These are phyloP conservation scores for Albatrellus ellisii DNA, from an alignment of 768 basidiomycete species.

Conservation along the genomic window DNA sequence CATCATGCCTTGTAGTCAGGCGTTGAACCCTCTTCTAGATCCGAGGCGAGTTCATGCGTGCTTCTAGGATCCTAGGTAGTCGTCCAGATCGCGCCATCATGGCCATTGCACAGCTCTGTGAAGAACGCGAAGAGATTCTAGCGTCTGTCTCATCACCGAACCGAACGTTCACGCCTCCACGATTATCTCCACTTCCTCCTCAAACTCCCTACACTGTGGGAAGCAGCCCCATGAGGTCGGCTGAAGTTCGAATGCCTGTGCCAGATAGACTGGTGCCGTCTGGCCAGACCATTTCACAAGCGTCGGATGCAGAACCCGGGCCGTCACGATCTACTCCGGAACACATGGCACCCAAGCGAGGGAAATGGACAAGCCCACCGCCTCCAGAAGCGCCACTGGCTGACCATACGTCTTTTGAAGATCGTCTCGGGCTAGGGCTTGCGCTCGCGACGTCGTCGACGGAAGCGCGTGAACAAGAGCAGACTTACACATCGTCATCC, in stretches of 20 bases:
- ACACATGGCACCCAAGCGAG: conserved; percentile 71
- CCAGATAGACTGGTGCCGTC: conserved; percentile 43
- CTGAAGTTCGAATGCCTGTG: conserved; percentile 20
- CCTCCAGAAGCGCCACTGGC: conserved; percentile 60
- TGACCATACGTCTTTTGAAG: conserved; percentile 56
- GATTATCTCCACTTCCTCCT: conserved; percentile 36
- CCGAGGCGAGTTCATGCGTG: conserved; percentile 97
- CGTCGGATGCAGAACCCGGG: conserved; percentile 7
- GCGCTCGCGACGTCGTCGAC: conserved; percentile 56
- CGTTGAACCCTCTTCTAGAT: conserved; percentile 41
- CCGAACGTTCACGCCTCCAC: conserved; percentile 30
- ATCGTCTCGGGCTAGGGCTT: conserved; percentile 49
- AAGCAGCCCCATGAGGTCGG: conserved; percentile 43
- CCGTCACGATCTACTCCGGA: conserved; percentile 20
- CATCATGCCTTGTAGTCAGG: background rate
- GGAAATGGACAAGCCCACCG: conserved; percentile 79
- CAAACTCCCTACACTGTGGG: conserved; percentile 63
- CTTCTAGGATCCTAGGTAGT: conserved; percentile 67
- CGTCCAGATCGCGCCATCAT: conserved; percentile 73
- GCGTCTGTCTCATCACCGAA: conserved; percentile 29
- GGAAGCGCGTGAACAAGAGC: conserved; percentile 41
- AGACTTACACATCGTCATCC: conserved; percentile 36
- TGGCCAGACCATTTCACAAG: conserved; percentile 14
- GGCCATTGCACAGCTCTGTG: conserved; percentile 82
- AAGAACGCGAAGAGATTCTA: conserved; percentile 66